phyloP scores from a whole-genome alignment of 768 basidiomycete genomes.

The Phaeotremella skinneri region DNA sequence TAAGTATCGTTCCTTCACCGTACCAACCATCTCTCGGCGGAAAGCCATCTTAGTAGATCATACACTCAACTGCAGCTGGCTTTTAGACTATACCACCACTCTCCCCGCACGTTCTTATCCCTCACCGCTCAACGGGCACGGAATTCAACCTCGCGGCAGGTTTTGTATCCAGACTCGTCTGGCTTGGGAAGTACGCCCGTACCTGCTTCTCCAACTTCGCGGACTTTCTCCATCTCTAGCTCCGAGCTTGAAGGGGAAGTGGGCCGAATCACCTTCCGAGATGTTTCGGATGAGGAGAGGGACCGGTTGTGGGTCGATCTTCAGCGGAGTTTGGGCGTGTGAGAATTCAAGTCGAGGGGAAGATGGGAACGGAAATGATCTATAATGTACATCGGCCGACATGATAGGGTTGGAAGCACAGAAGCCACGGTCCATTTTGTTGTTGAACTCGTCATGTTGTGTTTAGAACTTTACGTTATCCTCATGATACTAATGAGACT shows the following conservation, averaged over 20 bases:
- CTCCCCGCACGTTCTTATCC: conserved; percentile 39
- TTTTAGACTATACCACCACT: conserved; percentile 38
- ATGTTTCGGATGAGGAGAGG: conserved; percentile 22
- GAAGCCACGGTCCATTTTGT: conserved; percentile 5
- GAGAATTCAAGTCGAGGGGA: background rate
- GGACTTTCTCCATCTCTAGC: conserved; percentile 19
- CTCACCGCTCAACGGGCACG: conserved; percentile 36
- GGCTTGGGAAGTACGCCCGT: background rate
- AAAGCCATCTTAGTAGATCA: background rate
- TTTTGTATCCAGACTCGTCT: conserved; percentile 13
- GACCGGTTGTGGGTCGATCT: conserved; percentile 21
- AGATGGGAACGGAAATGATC: no score
- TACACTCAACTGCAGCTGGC: background rate
- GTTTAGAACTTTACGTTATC: no score
- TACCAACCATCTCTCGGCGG: background rate
- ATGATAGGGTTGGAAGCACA: no score
- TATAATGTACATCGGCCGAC: no score
- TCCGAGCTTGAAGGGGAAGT: conserved; percentile 9
- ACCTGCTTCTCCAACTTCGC: conserved; percentile 2
- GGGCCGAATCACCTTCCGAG: conserved; percentile 28
- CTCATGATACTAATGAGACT: no score
- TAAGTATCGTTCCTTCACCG: conserved; percentile 16
- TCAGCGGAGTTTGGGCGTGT: conserved; percentile 12
- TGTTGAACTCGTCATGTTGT: no score
- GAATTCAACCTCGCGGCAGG: conserved; percentile 21